A percentile compares a stretch with the other conserved stretches of the same genome.
These are phyloP conservation scores for Mycena metata DNA, from an alignment of 768 basidiomycete species.

Conservation along the genomic window DNA sequence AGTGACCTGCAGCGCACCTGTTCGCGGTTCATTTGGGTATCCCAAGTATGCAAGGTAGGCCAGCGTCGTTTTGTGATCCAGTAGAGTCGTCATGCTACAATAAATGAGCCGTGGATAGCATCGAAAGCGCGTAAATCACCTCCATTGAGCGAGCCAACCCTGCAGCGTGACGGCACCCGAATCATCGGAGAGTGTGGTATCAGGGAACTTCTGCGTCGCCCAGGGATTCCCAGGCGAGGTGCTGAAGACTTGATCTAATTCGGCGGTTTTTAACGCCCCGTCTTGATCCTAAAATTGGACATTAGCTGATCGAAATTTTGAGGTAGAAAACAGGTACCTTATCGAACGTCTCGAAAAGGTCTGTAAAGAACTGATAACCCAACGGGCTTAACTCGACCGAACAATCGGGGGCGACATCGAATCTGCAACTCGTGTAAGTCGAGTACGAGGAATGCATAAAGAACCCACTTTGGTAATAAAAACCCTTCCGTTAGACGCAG, in stretches of 20 bases:
- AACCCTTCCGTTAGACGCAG: constrained; percentile 90
- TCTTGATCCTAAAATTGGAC: constrained; percentile 82
- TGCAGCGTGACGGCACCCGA: constrained; percentile 94
- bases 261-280: constrained; percentile 86
- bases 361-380: constrained; percentile 97
- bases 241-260: constrained; percentile 90
- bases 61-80: constrained; percentile 93
- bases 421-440: constrained; percentile 61
- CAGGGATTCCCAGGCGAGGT: constrained; percentile 99
- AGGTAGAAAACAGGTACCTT: constrained; percentile 60
- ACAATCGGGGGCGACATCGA: constrained; percentile 94
- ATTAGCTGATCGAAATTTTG: neutral
- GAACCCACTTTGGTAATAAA: constrained; percentile 85
- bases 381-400: constrained; percentile 95
- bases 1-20: constrained; percentile 88
- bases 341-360: constrained; percentile 95
- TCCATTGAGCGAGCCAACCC: constrained; percentile 99
- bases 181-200: constrained; percentile 90
- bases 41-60: constrained; percentile 97
- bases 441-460: neutral
- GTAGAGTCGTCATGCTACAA: constrained; percentile 92
- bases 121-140: constrained; percentile 58
- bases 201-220: constrained; percentile 91
- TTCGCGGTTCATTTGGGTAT: constrained; percentile 84
- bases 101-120: constrained; percentile 10